Percentiles rank a stretch among this genome's conserved stretches.
These are phyloP conservation scores for Plasmodium relictum DNA, from an alignment of 169 alveolate species.

Conservation along the genomic window DNA sequence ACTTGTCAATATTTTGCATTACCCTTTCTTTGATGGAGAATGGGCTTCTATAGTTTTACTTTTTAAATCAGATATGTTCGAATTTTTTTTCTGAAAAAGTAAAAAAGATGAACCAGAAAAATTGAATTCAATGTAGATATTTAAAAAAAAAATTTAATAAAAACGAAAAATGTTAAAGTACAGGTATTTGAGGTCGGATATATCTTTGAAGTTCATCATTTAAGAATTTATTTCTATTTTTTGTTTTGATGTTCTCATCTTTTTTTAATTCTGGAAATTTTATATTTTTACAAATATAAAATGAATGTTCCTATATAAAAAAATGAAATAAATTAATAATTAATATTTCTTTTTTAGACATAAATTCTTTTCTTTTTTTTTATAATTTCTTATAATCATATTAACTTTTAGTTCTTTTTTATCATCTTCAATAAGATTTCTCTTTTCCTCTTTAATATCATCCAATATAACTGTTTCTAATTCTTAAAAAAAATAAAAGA, in stretches of 20 bases:
- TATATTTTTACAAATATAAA: slow-evolving; percentile 44
- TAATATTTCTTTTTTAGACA: neutral
- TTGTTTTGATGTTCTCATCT: neutral
- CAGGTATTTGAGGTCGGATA: neutral
- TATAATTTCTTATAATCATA: neutral
- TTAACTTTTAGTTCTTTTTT: slow-evolving; percentile 46
- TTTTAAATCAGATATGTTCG: slow-evolving; percentile 10
- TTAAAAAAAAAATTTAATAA: neutral
- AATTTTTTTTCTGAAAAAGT: slow-evolving; percentile 24
- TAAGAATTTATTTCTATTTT: slow-evolving; percentile 13
- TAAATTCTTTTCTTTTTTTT: neutral
- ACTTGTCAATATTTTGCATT: neutral
- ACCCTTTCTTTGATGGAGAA: slow-evolving; percentile 36
- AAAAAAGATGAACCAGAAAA: neutral
- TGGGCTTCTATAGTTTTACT: slow-evolving; percentile 53
- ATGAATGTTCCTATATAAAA: slow-evolving; percentile 25
- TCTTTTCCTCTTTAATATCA: slow-evolving; percentile 52
- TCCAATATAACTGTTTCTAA: slow-evolving; percentile 1
- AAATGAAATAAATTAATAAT: neutral
- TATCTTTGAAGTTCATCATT: slow-evolving; percentile 40
- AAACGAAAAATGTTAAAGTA: neutral
- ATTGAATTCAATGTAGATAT: neutral
- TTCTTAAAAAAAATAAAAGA: slow-evolving; percentile 13
- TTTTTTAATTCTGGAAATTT: slow-evolving; percentile 46
- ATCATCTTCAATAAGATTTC: slow-evolving; percentile 23